Evolutionary conservation across 2,329 filamentous ascomycete genomes (phyloP).

Genomic region (Botryotinia globosa): DNA sequence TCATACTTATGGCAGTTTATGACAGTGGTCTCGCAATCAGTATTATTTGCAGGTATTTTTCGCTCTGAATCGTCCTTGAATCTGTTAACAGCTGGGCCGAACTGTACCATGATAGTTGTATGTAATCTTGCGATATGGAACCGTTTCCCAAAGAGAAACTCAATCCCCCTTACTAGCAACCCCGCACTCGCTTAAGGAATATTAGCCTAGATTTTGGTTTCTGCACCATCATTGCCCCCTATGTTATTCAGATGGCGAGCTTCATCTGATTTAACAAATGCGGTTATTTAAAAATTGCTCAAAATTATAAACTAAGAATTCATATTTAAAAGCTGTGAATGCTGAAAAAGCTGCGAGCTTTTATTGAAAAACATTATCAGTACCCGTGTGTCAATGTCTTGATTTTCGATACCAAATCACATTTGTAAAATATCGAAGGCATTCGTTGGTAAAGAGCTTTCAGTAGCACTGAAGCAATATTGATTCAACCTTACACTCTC

Average conservation of each 20-base stretch:
- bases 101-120: too few species aligned
- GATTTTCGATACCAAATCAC: neutral
- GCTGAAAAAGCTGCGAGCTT: neutral
- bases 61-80: neutral
- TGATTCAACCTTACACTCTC: neutral
- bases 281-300: fast-evolving
- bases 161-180: neutral
- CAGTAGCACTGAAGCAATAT: neutral
- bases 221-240: neutral
- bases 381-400: neutral
- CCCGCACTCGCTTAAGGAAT: neutral
- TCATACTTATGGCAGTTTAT: neutral
- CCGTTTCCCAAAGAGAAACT: neutral
- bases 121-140: neutral
- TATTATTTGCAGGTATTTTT: too few species aligned
- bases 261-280: fast-evolving
- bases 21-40: too few species aligned
- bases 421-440: neutral
- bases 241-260: fast-evolving
- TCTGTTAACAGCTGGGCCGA: too few species aligned
- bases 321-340: neutral
- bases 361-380: neutral
- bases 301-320: fast-evolving
- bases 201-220: neutral
- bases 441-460: neutral